Evolutionary conservation across 139 green algal species (phyloP).

Genomic region (Pleodorina starrii): DNA sequence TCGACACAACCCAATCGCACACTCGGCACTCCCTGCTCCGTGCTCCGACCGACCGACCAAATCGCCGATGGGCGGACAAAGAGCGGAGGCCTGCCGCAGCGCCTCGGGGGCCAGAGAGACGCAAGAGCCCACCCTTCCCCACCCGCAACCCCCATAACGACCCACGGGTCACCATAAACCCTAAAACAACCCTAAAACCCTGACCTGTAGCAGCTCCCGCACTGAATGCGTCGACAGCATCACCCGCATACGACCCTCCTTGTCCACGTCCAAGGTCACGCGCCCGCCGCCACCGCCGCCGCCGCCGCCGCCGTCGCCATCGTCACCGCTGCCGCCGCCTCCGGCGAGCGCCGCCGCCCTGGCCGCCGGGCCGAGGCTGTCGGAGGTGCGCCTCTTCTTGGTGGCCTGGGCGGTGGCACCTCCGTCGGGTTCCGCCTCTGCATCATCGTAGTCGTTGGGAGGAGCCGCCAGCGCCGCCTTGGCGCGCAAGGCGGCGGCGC

Average conservation of each 20-base stretch:
- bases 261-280: neutral
- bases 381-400: neutral
- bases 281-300: neutral
- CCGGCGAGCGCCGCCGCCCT: neutral
- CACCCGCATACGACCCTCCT: neutral
- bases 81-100: no score
- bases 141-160: no score
- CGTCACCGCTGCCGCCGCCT: neutral
- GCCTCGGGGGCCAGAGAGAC: no score
- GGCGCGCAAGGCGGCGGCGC: neutral
- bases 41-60: no score
- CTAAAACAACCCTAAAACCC: no score
- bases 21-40: no score
- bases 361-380: neutral
- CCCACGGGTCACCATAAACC: no score
- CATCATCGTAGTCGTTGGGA: neutral
- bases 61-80: no score
- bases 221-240: neutral
- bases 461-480: neutral
- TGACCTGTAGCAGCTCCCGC: constrained; percentile 4
- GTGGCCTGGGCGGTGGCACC: neutral
- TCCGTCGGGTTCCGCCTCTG: no score
- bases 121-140: no score
- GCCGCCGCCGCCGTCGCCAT: neutral
- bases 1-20: no score